Conservation (phyloP, 2,329 filamentous ascomycete genomes). For the Rhexocercosporidium sp. region DNA sequence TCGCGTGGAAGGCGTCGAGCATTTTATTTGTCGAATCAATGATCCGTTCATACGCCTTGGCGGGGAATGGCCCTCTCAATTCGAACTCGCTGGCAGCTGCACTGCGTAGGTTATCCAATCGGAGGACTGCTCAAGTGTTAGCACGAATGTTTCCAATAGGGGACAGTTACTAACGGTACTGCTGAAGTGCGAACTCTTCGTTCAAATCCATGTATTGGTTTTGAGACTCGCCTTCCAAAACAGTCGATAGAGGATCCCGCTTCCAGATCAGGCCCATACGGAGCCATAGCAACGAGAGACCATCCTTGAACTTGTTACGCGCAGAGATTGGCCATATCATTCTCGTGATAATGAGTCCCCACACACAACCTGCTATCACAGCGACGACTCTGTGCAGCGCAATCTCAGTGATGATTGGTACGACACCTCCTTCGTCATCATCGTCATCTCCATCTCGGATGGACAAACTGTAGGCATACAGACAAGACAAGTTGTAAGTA, state of each 20-base stretch:
- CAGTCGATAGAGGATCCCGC: conserved; percentile 80
- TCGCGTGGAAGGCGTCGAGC: conserved; percentile 92
- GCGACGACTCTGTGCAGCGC: conserved; percentile 85
- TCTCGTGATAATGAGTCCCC: conserved; percentile 89
- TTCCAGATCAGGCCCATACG: conserved; percentile 96
- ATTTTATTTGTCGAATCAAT: conserved; percentile 82
- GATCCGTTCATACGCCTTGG: conserved; percentile 73
- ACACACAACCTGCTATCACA: conserved; percentile 85
- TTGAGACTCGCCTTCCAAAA: conserved; percentile 63
- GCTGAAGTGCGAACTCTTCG: conserved; percentile 86
- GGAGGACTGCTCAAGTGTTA: conserved; percentile 51
- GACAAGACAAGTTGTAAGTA: conserved; percentile 92
- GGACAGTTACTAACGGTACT: conserved; percentile 54
- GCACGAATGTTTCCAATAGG: neutral
- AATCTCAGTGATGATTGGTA: conserved; percentile 87
- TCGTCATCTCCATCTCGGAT: conserved; percentile 80
- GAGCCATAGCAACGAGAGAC: conserved; percentile 87
- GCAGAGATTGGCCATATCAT: conserved; percentile 94
- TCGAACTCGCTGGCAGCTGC: conserved; percentile 87
- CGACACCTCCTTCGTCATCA: conserved; percentile 84
- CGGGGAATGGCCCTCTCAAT: conserved; percentile 84
- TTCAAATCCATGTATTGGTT: conserved; percentile 82
- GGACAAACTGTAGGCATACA: conserved; percentile 92
- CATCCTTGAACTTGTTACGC: conserved; percentile 84
- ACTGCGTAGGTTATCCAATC: conserved; percentile 73